Evolutionary conservation across 331 rosid genomes (phyloP), one percentile per base, ranked within the genome.

Genomic region (Telfairia occidentalis): DNA sequence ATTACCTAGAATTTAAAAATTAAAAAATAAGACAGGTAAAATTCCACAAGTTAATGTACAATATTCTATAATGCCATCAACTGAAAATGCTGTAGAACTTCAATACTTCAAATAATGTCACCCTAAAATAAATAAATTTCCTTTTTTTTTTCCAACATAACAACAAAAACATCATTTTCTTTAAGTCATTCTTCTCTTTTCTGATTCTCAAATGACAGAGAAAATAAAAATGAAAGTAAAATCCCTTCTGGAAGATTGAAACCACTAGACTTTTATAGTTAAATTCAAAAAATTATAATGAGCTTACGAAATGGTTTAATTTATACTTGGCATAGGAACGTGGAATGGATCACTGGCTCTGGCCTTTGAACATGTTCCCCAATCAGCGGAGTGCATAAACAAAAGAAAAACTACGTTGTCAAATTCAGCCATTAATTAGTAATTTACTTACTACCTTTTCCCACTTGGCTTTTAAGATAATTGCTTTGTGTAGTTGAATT

Each of bases 401-500:
- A 45, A 45, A 64, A 43, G 42, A 45, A 69, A 43, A 45, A 5
- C 40, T 23, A 16, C 55, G 16, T 69, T 43, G 55, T 70, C 28
- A 24, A 70, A 46, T 70, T 45, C 26, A 70, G 55, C 24, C 4
- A 69, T 69, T 43, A 24, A 5, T 18, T 18, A 7, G 4, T 45
- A 15, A 28, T 15, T 70, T 42, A 7, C 55, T 69, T 67, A 9
- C 74, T 26, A 45, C 9, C 40, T 26, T 26, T 70, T 46, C 42
- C 75, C 75, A 46, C 58, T 67, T 67, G 54, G 37, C 54, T 67
- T 42, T 37, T 5, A 42, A 38, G 72, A 65, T 38, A 3, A 21
- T 65, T 65, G 72, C 8, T 65, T 65, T 65, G 48, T 21, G n/a
- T n/a, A 65, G 72, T 65, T 65, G 72, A 32, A 19, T 19, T 4